phyloP scores from a whole-genome alignment of 2,329 filamentous ascomycete genomes.

The Hysterium pulicare region DNA sequence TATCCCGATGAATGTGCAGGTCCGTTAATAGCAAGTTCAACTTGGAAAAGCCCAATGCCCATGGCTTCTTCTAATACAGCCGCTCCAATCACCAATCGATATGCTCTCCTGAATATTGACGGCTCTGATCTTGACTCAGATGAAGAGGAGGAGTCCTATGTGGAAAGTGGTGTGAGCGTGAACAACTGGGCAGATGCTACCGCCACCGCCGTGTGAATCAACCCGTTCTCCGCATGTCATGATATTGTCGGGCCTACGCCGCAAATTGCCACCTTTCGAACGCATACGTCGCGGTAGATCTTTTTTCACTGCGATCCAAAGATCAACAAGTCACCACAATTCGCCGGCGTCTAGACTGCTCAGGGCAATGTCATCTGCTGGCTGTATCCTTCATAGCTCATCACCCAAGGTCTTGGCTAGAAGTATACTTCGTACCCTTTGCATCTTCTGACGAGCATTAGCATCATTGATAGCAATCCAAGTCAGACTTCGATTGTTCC shows the following conservation, averaged over 20 bases:
- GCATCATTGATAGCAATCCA: too few relatives aligned
- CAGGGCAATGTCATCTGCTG: too few relatives aligned
- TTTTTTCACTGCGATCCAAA: too few relatives aligned
- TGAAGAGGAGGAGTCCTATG: slow-evolving; percentile 1
- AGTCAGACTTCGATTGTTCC: too few relatives aligned
- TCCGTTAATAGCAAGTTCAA: slow-evolving; percentile 43
- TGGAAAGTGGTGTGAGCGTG: not conserved
- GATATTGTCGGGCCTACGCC: not conserved
- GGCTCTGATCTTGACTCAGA: not conserved
- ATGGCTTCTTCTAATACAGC: not conserved
- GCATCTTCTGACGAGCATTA: too few relatives aligned
- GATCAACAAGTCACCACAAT: too few relatives aligned
- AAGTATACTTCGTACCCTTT: too few relatives aligned
- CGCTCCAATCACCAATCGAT: slow-evolving; percentile 4
- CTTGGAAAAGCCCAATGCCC: not conserved
- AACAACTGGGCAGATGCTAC: slow-evolving; percentile 3
- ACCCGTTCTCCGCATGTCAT: too few relatives aligned
- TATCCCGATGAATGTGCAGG: slow-evolving; percentile 69
- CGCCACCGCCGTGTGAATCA: not conserved
- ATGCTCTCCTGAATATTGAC: slow-evolving; percentile 2
- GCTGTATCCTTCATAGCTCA: too few relatives aligned
- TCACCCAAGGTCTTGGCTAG: too few relatives aligned
- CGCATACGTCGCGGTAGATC: too few relatives aligned
- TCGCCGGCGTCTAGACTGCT: too few relatives aligned
- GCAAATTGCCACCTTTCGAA: not conserved